These are phyloP conservation scores for Eucalyptus paniculata DNA, from an alignment of 345 rosid species.

Conservation along the genomic window DNA sequence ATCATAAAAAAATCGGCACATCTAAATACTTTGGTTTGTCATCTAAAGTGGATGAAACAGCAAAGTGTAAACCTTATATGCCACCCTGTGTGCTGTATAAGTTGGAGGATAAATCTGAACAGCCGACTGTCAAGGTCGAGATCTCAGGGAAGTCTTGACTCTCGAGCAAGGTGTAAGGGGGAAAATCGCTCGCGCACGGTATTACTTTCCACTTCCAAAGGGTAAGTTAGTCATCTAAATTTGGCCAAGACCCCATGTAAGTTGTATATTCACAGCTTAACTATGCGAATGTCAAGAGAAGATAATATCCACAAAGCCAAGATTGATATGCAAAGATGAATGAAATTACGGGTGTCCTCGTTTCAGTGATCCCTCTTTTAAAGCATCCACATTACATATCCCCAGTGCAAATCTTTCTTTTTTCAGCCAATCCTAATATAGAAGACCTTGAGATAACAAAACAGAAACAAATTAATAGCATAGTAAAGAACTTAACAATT, in stretches of 20 bases:
- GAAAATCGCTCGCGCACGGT: not conserved
- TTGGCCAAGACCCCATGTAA: not conserved
- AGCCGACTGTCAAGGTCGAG: not conserved
- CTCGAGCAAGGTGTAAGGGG: not conserved
- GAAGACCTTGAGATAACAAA: not conserved
- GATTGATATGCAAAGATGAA: not conserved
- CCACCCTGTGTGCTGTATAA: not conserved
- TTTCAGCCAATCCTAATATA: not conserved
- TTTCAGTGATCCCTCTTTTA: not conserved
- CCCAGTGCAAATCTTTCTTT: not conserved
- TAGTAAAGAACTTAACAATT: conserved; percentile 27
- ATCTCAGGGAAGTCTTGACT: not conserved
- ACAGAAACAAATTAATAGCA: conserved; percentile 7
- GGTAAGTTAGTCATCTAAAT: not conserved
- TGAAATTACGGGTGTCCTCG: not conserved
- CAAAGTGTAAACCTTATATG: not conserved
- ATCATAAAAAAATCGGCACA: not conserved
- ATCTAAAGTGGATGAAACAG: not conserved
- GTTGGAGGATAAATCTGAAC: not conserved
- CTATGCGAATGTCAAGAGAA: not conserved
- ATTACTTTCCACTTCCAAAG: not conserved
- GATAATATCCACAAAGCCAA: not conserved
- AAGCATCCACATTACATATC: not conserved
- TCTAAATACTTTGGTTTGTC: not conserved
- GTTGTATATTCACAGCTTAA: not conserved